phyloP scores from a whole-genome alignment of 2,329 filamentous ascomycete genomes.

The Fusarium napiforme region DNA sequence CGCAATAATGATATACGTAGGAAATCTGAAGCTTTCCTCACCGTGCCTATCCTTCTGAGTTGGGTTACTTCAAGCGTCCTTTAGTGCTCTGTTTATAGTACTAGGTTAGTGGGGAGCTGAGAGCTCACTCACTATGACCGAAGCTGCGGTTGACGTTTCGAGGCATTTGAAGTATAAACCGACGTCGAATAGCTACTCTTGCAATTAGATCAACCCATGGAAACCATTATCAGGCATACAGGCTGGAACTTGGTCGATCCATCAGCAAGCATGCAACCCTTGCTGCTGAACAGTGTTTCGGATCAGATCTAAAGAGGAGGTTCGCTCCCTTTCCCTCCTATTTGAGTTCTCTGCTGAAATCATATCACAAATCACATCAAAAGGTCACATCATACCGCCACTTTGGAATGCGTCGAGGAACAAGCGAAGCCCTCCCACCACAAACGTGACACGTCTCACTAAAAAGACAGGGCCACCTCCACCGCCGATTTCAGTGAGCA shows the following conservation, averaged over 20 bases:
- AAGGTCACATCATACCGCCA: neutral
- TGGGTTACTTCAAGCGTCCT: neutral
- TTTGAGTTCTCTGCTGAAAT: rapidly evolving
- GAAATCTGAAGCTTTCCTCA: neutral
- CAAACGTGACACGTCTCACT: neutral
- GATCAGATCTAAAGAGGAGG: no score
- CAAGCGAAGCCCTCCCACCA: neutral
- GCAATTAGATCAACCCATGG: no score
- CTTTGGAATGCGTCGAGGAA: neutral
- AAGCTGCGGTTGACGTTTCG: no score
- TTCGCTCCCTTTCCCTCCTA: rapidly evolving
- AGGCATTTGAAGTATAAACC: no score
- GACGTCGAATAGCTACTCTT: no score
- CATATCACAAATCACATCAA: rapidly evolving
- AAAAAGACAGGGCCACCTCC: no score
- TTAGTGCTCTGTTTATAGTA: neutral
- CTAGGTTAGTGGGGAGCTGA: no score
- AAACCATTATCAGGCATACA: neutral
- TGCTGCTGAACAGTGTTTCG: neutral
- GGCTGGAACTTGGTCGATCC: rapidly evolving
- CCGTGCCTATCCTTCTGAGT: rapidly evolving
- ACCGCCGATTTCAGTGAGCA: neutral
- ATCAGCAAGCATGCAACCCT: no score
- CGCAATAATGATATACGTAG: no score
- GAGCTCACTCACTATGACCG: neutral